phyloP scores from a whole-genome alignment of 129 eudicot genomes.

The Saposhnikovia divaricata region DNA sequence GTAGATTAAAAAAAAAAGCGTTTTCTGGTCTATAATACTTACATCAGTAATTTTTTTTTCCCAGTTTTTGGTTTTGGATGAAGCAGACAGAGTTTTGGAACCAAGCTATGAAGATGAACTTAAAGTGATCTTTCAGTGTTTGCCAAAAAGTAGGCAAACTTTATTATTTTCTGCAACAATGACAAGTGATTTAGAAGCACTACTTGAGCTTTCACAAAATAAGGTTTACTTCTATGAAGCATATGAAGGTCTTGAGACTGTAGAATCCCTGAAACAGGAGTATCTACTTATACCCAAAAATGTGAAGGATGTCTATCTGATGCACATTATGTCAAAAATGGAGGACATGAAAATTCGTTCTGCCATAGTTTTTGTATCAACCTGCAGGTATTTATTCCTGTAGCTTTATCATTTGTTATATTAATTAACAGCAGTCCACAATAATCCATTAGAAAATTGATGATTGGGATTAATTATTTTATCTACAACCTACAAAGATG shows the following conservation, averaged over 20 bases:
- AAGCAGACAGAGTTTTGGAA: slow-evolving; percentile 87
- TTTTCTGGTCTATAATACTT: neutral
- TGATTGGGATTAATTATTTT: neutral
- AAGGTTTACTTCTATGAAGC: slow-evolving; percentile 71
- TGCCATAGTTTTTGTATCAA: slow-evolving; percentile 74
- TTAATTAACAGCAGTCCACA: neutral
- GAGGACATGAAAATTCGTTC: slow-evolving; percentile 74
- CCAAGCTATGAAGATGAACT: slow-evolving; percentile 75
- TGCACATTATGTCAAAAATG: slow-evolving; percentile 55
- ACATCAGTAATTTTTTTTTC: neutral
- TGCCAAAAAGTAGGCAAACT: slow-evolving; percentile 74
- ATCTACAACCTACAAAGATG: no score
- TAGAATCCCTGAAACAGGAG: slow-evolving; percentile 79
- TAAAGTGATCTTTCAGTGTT: slow-evolving; percentile 57
- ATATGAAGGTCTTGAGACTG: slow-evolving; percentile 78
- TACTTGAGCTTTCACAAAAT: slow-evolving; percentile 77
- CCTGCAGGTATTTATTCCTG: slow-evolving; percentile 51
- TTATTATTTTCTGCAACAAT: slow-evolving; percentile 87
- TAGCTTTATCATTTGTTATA: neutral
- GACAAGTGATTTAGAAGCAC: slow-evolving; percentile 59
- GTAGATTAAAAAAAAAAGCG: neutral
- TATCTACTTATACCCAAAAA: slow-evolving; percentile 58
- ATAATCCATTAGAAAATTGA: no score
- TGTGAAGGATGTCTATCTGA: slow-evolving; percentile 76
- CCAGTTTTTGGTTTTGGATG: slow-evolving; percentile 87